phyloP scores from a whole-genome alignment of 2,329 filamentous ascomycete species.

The Ascomycota sp. region DNA sequence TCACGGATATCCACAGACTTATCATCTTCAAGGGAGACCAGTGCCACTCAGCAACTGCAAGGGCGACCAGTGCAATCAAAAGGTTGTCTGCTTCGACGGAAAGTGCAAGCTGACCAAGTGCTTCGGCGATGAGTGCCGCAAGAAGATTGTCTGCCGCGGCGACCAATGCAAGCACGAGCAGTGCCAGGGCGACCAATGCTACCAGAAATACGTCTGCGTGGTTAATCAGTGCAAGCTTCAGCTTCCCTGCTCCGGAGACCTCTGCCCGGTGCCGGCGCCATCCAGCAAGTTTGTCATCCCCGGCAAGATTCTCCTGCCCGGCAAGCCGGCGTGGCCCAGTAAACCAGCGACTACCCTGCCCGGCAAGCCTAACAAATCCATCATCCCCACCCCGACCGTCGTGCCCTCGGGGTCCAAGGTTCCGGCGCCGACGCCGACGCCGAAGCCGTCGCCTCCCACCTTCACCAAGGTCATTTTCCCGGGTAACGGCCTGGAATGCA shows the following conservation, averaged over 20 bases:
- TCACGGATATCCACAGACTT: constrained; percentile 10
- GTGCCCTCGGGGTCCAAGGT: no score
- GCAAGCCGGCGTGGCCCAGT: no score
- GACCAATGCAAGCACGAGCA: constrained; percentile 10
- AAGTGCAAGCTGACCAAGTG: constrained; percentile 11
- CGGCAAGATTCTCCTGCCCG: no score
- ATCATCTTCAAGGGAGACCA: constrained; percentile 9
- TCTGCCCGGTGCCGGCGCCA: constrained; percentile 4
- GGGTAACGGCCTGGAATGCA: constrained; percentile 2
- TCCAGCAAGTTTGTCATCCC: not conserved
- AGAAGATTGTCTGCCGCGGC: constrained; percentile 14
- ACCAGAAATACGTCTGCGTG: constrained; percentile 9
- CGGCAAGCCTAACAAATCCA: no score
- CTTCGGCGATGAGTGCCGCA: constrained; percentile 10
- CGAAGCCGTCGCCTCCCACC: no score
- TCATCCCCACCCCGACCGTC: no score
- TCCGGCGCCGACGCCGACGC: no score
- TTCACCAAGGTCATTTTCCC: constrained; percentile 1
- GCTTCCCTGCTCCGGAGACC: constrained; percentile 4
- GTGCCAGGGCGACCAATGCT: constrained; percentile 12
- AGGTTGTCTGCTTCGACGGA: constrained; percentile 13
- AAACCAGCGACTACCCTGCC: no score
- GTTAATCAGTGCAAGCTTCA: constrained; percentile 7
- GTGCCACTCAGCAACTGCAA: constrained; percentile 10
- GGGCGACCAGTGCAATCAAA: constrained; percentile 8